Percentiles rank a stretch among this genome's conserved stretches.
Conservation (phyloP, 2,329 filamentous ascomycete genomes). For the Cladobotryum protrusum region DNA sequence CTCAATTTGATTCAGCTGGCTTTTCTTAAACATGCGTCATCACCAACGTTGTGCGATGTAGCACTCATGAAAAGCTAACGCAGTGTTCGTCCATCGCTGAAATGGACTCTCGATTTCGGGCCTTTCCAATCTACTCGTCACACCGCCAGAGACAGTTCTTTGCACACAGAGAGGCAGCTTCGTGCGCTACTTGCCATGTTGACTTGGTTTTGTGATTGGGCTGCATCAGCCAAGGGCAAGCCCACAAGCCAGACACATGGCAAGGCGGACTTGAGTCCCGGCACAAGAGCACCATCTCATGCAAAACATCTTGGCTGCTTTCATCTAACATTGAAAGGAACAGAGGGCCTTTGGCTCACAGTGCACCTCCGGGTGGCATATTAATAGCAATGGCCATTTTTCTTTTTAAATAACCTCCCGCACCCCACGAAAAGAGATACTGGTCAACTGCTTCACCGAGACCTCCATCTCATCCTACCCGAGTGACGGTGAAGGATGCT, state of each 20-base stretch:
- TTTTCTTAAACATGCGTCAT: not conserved
- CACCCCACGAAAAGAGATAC: not conserved
- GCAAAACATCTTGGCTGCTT: not conserved
- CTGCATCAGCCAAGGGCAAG: not conserved
- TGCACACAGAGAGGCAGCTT: not conserved
- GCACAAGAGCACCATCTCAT: not conserved
- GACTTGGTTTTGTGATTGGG: not conserved
- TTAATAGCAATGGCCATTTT: no score
- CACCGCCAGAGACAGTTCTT: slow-evolving; percentile 5
- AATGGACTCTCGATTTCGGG: not conserved
- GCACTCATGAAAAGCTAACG: not conserved
- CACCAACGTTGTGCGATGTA: not conserved
- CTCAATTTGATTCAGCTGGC: not conserved
- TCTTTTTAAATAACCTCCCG: no score
- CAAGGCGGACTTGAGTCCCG: not conserved
- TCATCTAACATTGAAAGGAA: not conserved
- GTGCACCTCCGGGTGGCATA: no score
- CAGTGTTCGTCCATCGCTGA: not conserved
- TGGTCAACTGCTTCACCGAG: not conserved
- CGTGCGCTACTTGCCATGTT: not conserved
- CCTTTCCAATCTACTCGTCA: slow-evolving; percentile 8
- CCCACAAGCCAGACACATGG: not conserved
- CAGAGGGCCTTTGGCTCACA: not conserved
- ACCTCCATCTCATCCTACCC: not conserved
- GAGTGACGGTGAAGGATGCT: not conserved